Base-by-base conservation (phyloP, 2,329 filamentous ascomycete species). In the Monilinia polystroma region DNA sequence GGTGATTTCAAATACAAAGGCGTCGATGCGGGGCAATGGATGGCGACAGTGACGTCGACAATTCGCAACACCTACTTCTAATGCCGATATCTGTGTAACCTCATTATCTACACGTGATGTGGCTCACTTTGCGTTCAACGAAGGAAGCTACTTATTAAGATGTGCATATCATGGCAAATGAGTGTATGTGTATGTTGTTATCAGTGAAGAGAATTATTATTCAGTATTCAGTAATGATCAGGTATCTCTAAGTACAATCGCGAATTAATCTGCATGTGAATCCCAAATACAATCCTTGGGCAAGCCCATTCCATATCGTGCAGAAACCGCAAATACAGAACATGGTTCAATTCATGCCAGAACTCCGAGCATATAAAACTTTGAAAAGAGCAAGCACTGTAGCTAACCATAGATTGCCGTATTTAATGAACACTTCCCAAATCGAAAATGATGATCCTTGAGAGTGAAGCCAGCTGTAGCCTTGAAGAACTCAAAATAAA, bases 41-140 rank as follows among this genome's bases (percentile, higher is more conserved):
- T 49, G 14, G 58, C 32, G 45, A 62, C 32, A 62, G 58, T 62
- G 58, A 62, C 58, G 58, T 62, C 58, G 58, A 60, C 41, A 38
- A 38, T 14, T 52, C 53, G 38, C 3, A 41, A 41, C 2, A 2
- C 29, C 26, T 10, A 51, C 7, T 60, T 14, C 14, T 20, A 60
- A 60, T 51, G 8, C 58, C 29, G 45, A 51, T 51, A 62, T 51
- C 29, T 20, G 51, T 35, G 32, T 35, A 35, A 35, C 32, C 35
- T 29, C 12, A 29, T 29, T 51, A 62, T 62, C 58, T 62, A 62
- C 58, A 62, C 58, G 58, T 62, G 58, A 62, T 51, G 45, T 51
- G 29, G 58, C 45, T 51, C 47, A 26, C 14, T 35, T 45, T n/a
- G 18, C 4, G 38, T 18, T 18, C n/a, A 12, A 20, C 10, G 51